phyloP scores from a whole-genome alignment of 129 eudicot genomes.

The sunflower (Helianthus annuus) region DNA sequence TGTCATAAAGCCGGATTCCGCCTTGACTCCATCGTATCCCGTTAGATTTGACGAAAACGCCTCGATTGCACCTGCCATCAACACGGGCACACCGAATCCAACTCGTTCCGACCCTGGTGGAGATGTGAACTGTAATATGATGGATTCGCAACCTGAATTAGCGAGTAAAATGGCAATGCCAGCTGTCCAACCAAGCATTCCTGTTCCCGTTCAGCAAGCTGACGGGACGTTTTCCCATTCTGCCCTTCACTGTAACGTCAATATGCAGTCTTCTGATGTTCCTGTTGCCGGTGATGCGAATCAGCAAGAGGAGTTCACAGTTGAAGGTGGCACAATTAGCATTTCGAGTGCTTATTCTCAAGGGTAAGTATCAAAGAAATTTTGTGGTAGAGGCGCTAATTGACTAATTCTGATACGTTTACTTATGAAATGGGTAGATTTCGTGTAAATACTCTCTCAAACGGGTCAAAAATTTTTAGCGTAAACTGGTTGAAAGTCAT shows the following conservation, averaged over 20 bases:
- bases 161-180: constrained; percentile 55
- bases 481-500: neutral
- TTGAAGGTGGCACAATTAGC: constrained; percentile 95
- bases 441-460: neutral
- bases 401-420: neutral
- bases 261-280: constrained; percentile 45
- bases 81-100: constrained; percentile 47
- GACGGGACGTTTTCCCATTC: constrained; percentile 54
- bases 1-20: constrained; percentile 59
- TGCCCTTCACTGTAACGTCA: constrained; percentile 43
- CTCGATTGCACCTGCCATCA: constrained; percentile 45
- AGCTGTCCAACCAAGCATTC: constrained; percentile 45
- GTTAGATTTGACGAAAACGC: constrained; percentile 67
- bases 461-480: neutral
- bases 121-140: constrained; percentile 49
- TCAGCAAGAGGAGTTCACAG: constrained; percentile 58
- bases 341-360: constrained; percentile 88
- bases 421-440: constrained; percentile 5
- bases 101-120: constrained; percentile 49
- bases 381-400: neutral
- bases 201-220: constrained; percentile 41
- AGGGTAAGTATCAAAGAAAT: constrained; percentile 53
- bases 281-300: constrained; percentile 44
- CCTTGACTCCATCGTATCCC: constrained; percentile 43
- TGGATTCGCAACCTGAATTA: constrained; percentile 61